Base-by-base conservation (phyloP, 2,329 filamentous ascomycete species). In the Nannizziopsis barbatae region DNA sequence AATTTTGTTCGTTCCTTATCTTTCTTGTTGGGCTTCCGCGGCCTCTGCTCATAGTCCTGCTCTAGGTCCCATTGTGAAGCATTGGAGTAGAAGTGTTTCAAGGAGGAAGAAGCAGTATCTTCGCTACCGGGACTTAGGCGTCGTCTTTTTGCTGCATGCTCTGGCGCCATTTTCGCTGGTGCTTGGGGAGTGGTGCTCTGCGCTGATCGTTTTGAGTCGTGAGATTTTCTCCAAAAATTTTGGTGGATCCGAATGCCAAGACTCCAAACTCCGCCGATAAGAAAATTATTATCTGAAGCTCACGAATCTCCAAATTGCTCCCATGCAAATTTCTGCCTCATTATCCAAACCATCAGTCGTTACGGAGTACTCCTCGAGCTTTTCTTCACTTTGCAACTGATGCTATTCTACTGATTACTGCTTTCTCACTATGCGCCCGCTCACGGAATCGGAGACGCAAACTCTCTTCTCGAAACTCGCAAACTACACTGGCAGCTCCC, bases 401-500 rank as follows among this genome's bases (percentile, higher is more conserved):
- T 42, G 11, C 2, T 42, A 6, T 3, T 12, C 10, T 5, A 20
- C 14, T 20, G 17, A 14, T 12, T 10, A 14, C 37, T 40, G 14
- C 33, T 20, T 18, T 10, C 30, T 42, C 61, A 77, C 59, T 41
- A 93, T 94, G 86, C 79, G 87, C 49, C 79, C 83, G 45, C 79
- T 95, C 56, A 92, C 87, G 49, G 87, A 81, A 53, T 53, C 65
- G 47, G 72, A 75, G 55, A 72, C 69, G 8, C 63, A 85, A 65
- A 85, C 84, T 1, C 80, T 95, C 59, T 93, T 95, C 68, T 79
- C 83, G 58, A 95, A 96, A 73, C 80, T 98, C 36, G 92, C 92
- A 50, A 86, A 88, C 67, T 98, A 96, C 73, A 92, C 86, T 18
- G 88, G 89, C 57, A 79, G 78, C 59, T 89, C 85, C 14, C 77